Conservation (phyloP, 2,329 filamentous ascomycete genomes). For the Colletotrichum somersetense region DNA sequence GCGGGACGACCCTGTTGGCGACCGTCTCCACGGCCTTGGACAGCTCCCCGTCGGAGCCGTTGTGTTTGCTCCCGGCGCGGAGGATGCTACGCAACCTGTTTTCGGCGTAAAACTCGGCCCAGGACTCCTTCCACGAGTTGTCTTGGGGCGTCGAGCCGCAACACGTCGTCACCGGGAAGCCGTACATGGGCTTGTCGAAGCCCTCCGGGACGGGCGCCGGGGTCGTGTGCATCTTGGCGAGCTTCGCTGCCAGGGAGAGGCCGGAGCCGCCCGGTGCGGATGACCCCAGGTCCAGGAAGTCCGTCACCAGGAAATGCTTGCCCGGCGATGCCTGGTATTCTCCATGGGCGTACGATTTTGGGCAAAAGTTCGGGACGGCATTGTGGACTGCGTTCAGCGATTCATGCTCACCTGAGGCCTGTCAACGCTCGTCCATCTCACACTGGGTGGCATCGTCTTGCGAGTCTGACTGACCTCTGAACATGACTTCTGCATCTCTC, state of each 20-base stretch:
- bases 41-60: slow-evolving; percentile 75
- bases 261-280: slow-evolving; percentile 59
- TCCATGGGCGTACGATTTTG: slow-evolving; percentile 80
- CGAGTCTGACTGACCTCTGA: slow-evolving; percentile 64
- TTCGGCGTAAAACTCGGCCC: slow-evolving; percentile 89
- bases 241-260: slow-evolving; percentile 76
- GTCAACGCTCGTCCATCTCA: slow-evolving; percentile 37
- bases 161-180: slow-evolving; percentile 87
- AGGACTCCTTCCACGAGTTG: slow-evolving; percentile 78
- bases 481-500: slow-evolving; percentile 74
- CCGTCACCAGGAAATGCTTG: slow-evolving; percentile 75
- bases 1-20: slow-evolving; percentile 75
- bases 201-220: slow-evolving; percentile 75
- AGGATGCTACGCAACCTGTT: slow-evolving; percentile 78
- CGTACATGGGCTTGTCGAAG: slow-evolving; percentile 74
- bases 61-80: slow-evolving; percentile 65
- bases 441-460: neutral
- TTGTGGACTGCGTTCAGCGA: slow-evolving; percentile 86
- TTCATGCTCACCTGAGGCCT: slow-evolving; percentile 77
- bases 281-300: slow-evolving; percentile 78
- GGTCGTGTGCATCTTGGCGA: slow-evolving; percentile 83
- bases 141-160: slow-evolving; percentile 88
- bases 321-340: slow-evolving; percentile 64
- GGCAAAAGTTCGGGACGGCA: slow-evolving; percentile 80
- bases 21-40: slow-evolving; percentile 73